Evolutionary conservation across 305 asterid species (phyloP).

Genomic region (Ajuga reptans): DNA sequence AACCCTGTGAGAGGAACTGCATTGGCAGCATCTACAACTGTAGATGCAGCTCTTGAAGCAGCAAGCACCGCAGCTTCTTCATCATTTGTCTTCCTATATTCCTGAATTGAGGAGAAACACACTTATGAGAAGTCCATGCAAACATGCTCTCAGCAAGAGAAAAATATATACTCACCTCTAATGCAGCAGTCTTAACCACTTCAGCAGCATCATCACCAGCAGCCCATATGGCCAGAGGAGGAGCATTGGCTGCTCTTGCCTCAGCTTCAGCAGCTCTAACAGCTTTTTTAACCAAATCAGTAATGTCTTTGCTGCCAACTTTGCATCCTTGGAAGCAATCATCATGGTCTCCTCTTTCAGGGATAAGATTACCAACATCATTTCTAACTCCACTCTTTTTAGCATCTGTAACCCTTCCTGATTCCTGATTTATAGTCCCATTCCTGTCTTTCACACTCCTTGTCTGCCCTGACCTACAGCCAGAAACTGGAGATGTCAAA

Average conservation of each 20-base stretch:
- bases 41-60: slow-evolving; percentile 85
- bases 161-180: slow-evolving; percentile 53
- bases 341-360: slow-evolving; percentile 78
- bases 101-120: slow-evolving; percentile 37
- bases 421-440: slow-evolving; percentile 44
- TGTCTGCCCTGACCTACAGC: slow-evolving; percentile 58
- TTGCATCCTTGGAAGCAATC: slow-evolving; percentile 84
- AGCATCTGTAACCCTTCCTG: slow-evolving; percentile 41
- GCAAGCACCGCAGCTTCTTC: slow-evolving; percentile 86
- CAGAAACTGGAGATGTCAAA: slow-evolving; percentile 68
- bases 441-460: slow-evolving; percentile 55
- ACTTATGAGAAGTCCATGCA: slow-evolving; percentile 14
- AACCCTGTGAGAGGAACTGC: slow-evolving; percentile 71
- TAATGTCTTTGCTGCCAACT: slow-evolving; percentile 73
- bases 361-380: slow-evolving; percentile 32
- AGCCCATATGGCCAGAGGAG: slow-evolving; percentile 69
- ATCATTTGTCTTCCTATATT: slow-evolving; percentile 61
- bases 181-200: slow-evolving; percentile 85
- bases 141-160: slow-evolving; percentile 21
- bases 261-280: slow-evolving; percentile 96
- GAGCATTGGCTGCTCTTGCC: slow-evolving; percentile 93
- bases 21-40: slow-evolving; percentile 84
- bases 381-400: slow-evolving; percentile 39
- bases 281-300: slow-evolving; percentile 76
- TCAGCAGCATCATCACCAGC: slow-evolving; percentile 99